Base-by-base conservation (phyloP, 768 basidiomycete species). In the Leucosporidium creatinivorum region DNA sequence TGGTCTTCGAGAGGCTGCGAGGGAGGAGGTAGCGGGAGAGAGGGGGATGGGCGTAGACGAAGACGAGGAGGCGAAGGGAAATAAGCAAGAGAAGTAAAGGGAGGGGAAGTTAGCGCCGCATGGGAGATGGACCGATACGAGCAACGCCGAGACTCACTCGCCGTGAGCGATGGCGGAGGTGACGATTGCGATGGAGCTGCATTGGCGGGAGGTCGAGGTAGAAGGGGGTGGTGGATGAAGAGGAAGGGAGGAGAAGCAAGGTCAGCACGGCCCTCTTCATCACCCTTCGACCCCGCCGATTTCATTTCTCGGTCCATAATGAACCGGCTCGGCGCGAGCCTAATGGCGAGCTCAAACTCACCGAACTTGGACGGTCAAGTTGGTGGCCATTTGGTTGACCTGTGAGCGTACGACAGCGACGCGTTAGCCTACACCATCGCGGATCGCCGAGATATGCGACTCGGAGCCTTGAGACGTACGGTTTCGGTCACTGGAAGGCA, bases 1-100 rank as follows among this genome's bases (percentile, higher is more conserved):
- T 80, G 50, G 77, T 79, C 68, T 79, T 78, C 31, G 77, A 78
- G 28, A 82, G 74, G 69, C 80, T 79, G 59, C 77, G 77, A 23
- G 33, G 4, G 30, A 31, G 23, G 47, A 50, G 15, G 33, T 33
- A 33, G 33, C 33, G 33, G 33, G 26, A 8, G 39, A 44, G 39
- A 28, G 18, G 19, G 10, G 15, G 58, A 7, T 10, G 39, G 15
- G 15, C 2, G 39, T 44, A 13, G 15, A 13, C 39, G 39, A 44
- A 10, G 39, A 44, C 0, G n/a, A 4, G 21, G 18, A 25, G 30
- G 44, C 10, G 13, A 13, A 19, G 26, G 23, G 58, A 57, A 26
- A 21, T 6, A 49, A 1, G 18, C 2, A 36, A 21, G n/a, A 3
- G 7, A 4, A 19, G 39, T 6, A 17, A 17, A 15, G 18, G 54